Percentiles rank a stretch among this genome's conserved stretches.
Conservation (phyloP, 2,329 filamentous ascomycete genomes). For the Leptographium galeiforme region DNA sequence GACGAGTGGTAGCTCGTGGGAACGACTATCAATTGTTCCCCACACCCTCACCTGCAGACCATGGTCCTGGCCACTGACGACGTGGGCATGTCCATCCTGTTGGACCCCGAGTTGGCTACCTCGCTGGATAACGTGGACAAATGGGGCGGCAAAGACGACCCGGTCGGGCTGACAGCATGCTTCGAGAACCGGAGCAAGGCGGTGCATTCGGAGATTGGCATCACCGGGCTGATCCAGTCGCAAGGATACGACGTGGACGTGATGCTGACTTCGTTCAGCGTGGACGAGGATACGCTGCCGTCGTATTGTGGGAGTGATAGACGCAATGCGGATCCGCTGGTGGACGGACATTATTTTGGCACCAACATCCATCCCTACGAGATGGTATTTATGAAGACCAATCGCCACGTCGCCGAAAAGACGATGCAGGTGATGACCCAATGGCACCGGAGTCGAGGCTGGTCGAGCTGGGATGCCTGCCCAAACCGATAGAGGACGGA, state of each 20-base stretch:
- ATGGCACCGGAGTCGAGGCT: slow-evolving; percentile 15
- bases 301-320: slow-evolving; percentile 15
- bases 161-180: slow-evolving; percentile 18
- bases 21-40: slow-evolving; percentile 22
- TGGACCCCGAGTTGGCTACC: slow-evolving; percentile 17
- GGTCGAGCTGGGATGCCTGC: slow-evolving; percentile 16
- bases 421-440: slow-evolving; percentile 17
- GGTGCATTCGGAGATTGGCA: slow-evolving; percentile 19
- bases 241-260: slow-evolving; percentile 21
- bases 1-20: slow-evolving; percentile 17
- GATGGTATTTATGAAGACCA: slow-evolving; percentile 23
- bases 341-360: slow-evolving; percentile 18
- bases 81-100: slow-evolving; percentile 21
- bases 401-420: slow-evolving; percentile 17
- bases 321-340: slow-evolving; percentile 9
- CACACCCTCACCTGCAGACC: slow-evolving; percentile 21
- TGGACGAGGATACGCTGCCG: neutral
- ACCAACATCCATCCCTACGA: slow-evolving; percentile 23
- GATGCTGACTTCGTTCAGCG: slow-evolving; percentile 20
- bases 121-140: slow-evolving; percentile 8
- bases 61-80: slow-evolving; percentile 25
- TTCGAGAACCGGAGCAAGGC: slow-evolving; percentile 15
- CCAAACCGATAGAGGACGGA: neutral
- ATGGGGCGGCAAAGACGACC: slow-evolving; percentile 14
- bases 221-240: slow-evolving; percentile 15